Percentiles rank a stretch among this genome's conserved stretches.
phyloP scores from a whole-genome alignment of 768 basidiomycete genomes.

The Trametes meyenii region DNA sequence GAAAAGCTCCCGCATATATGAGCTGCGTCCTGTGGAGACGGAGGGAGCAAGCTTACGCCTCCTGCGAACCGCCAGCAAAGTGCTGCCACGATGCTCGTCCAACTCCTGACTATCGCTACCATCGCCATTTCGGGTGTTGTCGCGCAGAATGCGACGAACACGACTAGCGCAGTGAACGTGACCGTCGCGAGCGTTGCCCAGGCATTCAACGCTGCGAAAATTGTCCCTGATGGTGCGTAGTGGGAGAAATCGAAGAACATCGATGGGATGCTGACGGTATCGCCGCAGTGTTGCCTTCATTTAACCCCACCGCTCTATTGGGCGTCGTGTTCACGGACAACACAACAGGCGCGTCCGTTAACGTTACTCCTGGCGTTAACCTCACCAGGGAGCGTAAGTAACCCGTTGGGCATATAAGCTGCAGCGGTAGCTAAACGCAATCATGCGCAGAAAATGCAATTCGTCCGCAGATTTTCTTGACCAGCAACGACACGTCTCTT shows the following conservation, averaged over 20 bases:
- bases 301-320: constrained; percentile 20
- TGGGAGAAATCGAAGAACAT: background rate
- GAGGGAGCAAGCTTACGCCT: background rate
- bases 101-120: constrained; percentile 3
- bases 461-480: constrained; percentile 18
- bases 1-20: constrained; percentile 10
- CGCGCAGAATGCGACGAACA: constrained; percentile 17
- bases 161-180: constrained; percentile 10
- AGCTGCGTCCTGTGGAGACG: background rate
- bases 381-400: constrained; percentile 24
- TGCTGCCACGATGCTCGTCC: constrained; percentile 3
- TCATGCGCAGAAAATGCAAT: constrained; percentile 13
- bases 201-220: constrained; percentile 18
- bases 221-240: constrained; percentile 20
- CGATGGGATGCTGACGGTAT: background rate
- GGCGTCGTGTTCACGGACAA: constrained; percentile 23
- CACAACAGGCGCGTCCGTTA: constrained; percentile 13
- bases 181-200: constrained; percentile 13
- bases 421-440: background rate
- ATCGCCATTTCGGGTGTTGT: constrained; percentile 5
- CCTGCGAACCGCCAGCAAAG: background rate
- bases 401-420: no score
- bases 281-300: constrained; percentile 17
- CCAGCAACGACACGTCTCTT: constrained; percentile 7
- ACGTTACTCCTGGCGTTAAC: constrained; percentile 18